Evolutionary conservation across 2,329 filamentous ascomycete species (phyloP).

Genomic region (Chalaropsis ovoidea): DNA sequence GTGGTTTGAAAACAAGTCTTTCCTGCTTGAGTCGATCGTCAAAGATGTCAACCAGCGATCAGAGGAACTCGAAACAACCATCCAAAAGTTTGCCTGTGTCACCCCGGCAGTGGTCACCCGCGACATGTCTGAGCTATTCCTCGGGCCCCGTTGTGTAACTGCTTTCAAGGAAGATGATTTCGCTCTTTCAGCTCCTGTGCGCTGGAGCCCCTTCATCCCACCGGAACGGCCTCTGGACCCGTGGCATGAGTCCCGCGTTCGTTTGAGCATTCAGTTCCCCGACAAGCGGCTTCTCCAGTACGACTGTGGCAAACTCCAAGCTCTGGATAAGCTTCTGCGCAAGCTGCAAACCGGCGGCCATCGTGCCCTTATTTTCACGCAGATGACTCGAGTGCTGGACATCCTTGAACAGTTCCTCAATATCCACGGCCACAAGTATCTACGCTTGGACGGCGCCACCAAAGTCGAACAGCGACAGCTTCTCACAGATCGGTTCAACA

Average conservation of each 20-base stretch:
- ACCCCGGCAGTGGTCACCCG: constrained; percentile 80
- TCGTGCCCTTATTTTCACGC: constrained; percentile 93
- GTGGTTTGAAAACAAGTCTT: constrained; percentile 66
- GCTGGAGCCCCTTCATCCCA: constrained; percentile 47
- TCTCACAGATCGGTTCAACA: constrained; percentile 92
- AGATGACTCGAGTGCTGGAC: constrained; percentile 98
- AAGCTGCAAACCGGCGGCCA: constrained; percentile 82
- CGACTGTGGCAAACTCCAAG: constrained; percentile 92
- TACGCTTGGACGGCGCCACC: constrained; percentile 90
- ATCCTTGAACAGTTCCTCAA: constrained; percentile 96
- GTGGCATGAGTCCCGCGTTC: constrained; percentile 88
- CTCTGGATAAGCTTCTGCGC: constrained; percentile 74
- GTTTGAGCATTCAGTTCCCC: constrained; percentile 88
- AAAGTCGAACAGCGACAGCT: constrained; percentile 94
- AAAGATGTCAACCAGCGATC: constrained; percentile 65
- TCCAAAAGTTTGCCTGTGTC: constrained; percentile 84
- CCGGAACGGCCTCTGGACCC: constrained; percentile 57
- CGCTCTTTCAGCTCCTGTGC: constrained; percentile 46
- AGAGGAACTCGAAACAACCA: constrained; percentile 58
- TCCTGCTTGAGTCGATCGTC: constrained; percentile 55
- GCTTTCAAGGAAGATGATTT: constrained; percentile 49
- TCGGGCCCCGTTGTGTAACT: constrained; percentile 51
- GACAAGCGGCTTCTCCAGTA: constrained; percentile 95
- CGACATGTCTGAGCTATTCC: constrained; percentile 58
- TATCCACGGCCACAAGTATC: constrained; percentile 93